Percentiles rank a stretch among this genome's conserved stretches.
These are phyloP conservation scores for Xylaria sp. DNA, from an alignment of 2,329 filamentous ascomycete genomes.

Conservation along the genomic window DNA sequence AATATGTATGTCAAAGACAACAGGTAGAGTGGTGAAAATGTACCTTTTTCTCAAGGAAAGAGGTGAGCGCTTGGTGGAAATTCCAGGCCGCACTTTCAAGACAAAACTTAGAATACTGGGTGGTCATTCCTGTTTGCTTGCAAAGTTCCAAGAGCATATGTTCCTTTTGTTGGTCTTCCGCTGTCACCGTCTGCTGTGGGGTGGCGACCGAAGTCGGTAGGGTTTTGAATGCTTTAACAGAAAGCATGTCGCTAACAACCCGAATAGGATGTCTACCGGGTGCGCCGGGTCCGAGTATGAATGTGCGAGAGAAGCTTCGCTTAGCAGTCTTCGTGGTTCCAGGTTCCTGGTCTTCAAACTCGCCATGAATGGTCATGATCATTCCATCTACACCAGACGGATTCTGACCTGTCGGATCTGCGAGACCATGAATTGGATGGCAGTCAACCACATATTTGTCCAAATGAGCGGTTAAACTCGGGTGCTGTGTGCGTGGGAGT, in stretches of 20 bases:
- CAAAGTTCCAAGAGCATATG: constrained; percentile 77
- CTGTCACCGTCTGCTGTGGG: constrained; percentile 32
- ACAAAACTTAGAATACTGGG: constrained; percentile 80
- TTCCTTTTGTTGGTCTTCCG: constrained; percentile 61
- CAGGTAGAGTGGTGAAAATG: constrained; percentile 32
- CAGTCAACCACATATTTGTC: constrained; percentile 85
- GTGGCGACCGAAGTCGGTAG: constrained; percentile 46
- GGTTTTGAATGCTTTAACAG: constrained; percentile 68
- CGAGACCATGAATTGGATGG: constrained; percentile 72
- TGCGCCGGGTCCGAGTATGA: constrained; percentile 77
- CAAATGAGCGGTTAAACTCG: constrained; percentile 68
- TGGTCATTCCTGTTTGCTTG: constrained; percentile 79
- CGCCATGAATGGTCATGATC: constrained; percentile 78
- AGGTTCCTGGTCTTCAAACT: constrained; percentile 76
- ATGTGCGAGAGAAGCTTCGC: constrained; percentile 82
- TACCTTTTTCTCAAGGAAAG: constrained; percentile 80
- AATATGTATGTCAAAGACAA: constrained; percentile 19
- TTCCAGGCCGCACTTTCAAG: constrained; percentile 81
- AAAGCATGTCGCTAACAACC: constrained; percentile 80
- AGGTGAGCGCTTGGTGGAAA: constrained; percentile 72
- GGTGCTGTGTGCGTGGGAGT: constrained; percentile 76
- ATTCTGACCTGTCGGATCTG: constrained; percentile 70
- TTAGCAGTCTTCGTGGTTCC: constrained; percentile 62
- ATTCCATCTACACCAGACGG: constrained; percentile 75
- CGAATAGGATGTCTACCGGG: constrained; percentile 68